A percentile compares a stretch with the other conserved stretches of the same genome.
phyloP scores from a whole-genome alignment of 768 basidiomycete species.

The Psilocybe tampanensis region DNA sequence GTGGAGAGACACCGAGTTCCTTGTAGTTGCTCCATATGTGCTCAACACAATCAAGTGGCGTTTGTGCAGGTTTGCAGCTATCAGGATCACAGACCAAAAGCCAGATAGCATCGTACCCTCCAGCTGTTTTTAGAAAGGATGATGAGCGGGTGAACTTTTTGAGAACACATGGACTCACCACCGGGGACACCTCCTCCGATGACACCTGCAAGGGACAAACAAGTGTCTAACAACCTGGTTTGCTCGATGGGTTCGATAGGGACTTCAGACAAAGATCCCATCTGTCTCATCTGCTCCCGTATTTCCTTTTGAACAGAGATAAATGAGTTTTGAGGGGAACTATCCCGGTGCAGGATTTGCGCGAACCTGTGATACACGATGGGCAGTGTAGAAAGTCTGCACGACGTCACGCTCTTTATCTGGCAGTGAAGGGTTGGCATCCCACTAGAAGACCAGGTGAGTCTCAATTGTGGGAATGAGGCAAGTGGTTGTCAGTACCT shows the following conservation, averaged over 20 bases:
- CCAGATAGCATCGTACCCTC: constrained; percentile 98
- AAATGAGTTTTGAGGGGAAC: background rate
- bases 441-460: constrained; percentile 46
- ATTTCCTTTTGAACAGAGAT: constrained; percentile 53
- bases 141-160: no score
- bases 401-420: constrained; percentile 46
- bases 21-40: constrained; percentile 66
- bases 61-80: constrained; percentile 43
- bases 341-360: background rate
- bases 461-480: no score
- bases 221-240: constrained; percentile 79
- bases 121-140: constrained; percentile 57
- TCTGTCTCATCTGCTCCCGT: constrained; percentile 77
- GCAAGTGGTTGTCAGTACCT: constrained; percentile 38
- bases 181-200: constrained; percentile 97
- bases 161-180: constrained; percentile 52
- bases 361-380: constrained; percentile 59
- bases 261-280: constrained; percentile 77
- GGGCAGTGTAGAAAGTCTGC: constrained; percentile 59
- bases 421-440: constrained; percentile 55
- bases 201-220: constrained; percentile 78
- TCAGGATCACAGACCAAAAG: constrained; percentile 75
- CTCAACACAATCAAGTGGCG: constrained; percentile 64
- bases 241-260: constrained; percentile 93
- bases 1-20: constrained; percentile 68